Evolutionary conservation across 345 rosid species (phyloP), one percentile per base, ranked within the genome.

Genomic region (Boechera stricta): DNA sequence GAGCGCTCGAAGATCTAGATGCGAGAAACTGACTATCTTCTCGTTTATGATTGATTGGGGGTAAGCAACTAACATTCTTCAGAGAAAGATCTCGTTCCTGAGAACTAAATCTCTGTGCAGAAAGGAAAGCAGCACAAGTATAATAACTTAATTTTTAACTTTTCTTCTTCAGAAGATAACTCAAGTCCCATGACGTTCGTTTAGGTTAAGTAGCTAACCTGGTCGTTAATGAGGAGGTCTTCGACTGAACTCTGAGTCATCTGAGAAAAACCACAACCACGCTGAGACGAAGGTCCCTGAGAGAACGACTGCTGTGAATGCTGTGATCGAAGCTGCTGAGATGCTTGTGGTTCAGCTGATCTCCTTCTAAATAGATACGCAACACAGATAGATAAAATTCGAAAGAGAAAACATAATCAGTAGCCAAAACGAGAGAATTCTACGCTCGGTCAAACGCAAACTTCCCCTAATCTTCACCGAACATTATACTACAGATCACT

Each of bases 221-320:
- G 98, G 47, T 90, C 94, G 13, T 81, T 84, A 10, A 82, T 72
- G 36, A 81, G 21, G 71, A 79, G 75, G 29, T 90, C 97, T n/a
- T 87, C 93, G 5, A 87, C 71, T 52, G 97, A 87, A 36, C 69
- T 85, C 80, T 92, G 95, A 64, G 95, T 92, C 76, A 92, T 76
- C 88, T 92, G 96, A 75, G 98, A 91, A 73, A 89, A 82, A 38
- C 83, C 65, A 77, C 55, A 18, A 8, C 90, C 89, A 54, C 83
- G 92, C 85, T 92, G 99, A 68, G 94, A 86, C 45, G 99, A 89
- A 74, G 81, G 72, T 32, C 98, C 98, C 80, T 87, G 98, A 8
- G 98, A 92, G 73, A 87, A 85, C 4, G 97, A 96, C 69, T 93
- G 98, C 70, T 87, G 97, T 10, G 92, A 89, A 45, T 77, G 87